Percentiles rank a stretch among this genome's conserved stretches.
Evolutionary conservation across 257 asterid species (phyloP).

Genomic region (Petunia axillaris): DNA sequence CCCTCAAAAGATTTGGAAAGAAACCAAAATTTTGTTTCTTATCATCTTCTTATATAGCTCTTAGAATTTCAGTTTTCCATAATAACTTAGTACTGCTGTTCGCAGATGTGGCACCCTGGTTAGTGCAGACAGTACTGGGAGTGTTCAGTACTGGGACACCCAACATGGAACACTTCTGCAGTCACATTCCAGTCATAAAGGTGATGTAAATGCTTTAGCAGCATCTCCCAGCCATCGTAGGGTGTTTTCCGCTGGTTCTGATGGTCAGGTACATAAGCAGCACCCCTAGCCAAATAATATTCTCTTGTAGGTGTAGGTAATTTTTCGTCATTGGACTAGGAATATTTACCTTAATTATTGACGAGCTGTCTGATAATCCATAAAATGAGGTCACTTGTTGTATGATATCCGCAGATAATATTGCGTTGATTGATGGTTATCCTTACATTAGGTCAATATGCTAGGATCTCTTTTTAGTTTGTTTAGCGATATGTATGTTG

Average conservation of each 20-base stretch:
- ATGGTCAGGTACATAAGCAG: constrained; percentile 77
- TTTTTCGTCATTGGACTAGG: constrained; percentile 5
- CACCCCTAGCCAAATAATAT: neutral
- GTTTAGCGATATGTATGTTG: too few relatives aligned
- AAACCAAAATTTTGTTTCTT: neutral
- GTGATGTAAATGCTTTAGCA: constrained; percentile 89
- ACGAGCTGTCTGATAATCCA: neutral
- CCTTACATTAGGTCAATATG: too few relatives aligned
- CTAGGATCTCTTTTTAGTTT: too few relatives aligned
- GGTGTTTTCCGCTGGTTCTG: constrained; percentile 95
- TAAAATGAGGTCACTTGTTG: neutral
- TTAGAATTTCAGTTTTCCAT: neutral
- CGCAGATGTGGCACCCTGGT: constrained; percentile 63
- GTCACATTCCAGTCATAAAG: constrained; percentile 85
- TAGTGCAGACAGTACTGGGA: constrained; percentile 88
- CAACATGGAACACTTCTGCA: constrained; percentile 85
- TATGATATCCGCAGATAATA: neutral
- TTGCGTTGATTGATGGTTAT: neutral
- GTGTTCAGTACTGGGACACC: constrained; percentile 92
- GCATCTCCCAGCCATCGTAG: constrained; percentile 81
- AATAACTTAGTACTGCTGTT: neutral
- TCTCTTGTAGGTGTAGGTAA: neutral
- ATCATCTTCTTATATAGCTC: neutral
- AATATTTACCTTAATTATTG: neutral
- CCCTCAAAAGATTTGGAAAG: neutral